phyloP scores from a whole-genome alignment of 2,329 filamentous ascomycete species.

The Graphilbum fragrans region DNA sequence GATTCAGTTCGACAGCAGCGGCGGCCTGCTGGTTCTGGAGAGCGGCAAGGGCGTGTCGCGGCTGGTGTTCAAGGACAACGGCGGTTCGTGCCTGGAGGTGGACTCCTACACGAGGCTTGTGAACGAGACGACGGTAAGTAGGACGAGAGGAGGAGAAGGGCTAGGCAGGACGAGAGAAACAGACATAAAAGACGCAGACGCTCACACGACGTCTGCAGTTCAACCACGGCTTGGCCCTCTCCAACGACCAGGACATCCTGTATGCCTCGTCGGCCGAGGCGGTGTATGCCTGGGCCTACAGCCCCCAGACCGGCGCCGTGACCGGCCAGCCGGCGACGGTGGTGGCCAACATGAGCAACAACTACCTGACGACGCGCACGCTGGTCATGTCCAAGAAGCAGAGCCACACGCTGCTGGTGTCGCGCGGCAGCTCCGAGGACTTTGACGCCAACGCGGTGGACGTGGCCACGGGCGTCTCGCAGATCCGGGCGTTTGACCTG shows the following conservation, averaged over 20 bases:
- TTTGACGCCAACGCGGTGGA: conserved; percentile 43
- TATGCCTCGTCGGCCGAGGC: conserved; percentile 44
- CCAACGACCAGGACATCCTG: conserved; percentile 36
- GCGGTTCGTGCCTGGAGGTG: conserved; percentile 26
- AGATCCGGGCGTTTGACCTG: conserved; percentile 49
- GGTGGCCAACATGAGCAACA: conserved; percentile 48
- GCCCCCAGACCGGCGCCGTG: conserved; percentile 36
- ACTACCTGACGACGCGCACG: conserved; percentile 51
- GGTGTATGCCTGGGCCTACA: conserved; percentile 56
- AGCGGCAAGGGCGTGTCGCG: conserved; percentile 29
- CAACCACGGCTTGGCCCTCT: conserved; percentile 44
- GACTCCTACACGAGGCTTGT: conserved; percentile 23
- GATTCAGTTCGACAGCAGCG: conserved; percentile 31
- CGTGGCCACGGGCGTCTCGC: conserved; percentile 45
- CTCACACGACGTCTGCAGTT: conserved; percentile 31
- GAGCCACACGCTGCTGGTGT: conserved; percentile 40
- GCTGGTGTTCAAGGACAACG: conserved; percentile 27
- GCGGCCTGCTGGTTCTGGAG: conserved; percentile 33
- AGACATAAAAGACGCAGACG: background rate
- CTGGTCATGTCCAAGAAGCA: conserved; percentile 44
- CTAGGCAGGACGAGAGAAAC: background rate
- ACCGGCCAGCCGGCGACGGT: conserved; percentile 31
- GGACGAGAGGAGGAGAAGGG: background rate
- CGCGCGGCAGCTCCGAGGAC: conserved; percentile 51
- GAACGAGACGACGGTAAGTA: conserved; percentile 21